A percentile compares a stretch with the other conserved stretches of the same genome.
Evolutionary conservation across 2,329 filamentous ascomycete genomes (phyloP).

Genomic region (Talaromyces pinophilus): DNA sequence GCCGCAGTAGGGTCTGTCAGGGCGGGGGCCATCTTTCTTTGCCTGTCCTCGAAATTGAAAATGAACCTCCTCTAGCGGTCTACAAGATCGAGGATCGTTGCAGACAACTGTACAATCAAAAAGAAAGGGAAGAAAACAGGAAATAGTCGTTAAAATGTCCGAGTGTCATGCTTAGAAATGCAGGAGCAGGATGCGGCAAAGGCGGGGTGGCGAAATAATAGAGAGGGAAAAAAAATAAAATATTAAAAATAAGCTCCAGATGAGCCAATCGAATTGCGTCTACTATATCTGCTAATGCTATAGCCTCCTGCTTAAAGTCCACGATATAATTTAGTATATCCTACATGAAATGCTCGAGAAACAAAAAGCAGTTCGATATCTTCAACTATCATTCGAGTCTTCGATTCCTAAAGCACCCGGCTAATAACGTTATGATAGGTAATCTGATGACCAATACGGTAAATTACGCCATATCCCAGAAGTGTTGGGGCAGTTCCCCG

Average conservation of each 20-base stretch:
- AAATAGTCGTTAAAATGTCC: background rate
- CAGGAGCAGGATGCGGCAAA: constrained; percentile 3
- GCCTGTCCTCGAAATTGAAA: background rate
- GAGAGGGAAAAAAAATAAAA: background rate
- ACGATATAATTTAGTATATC: background rate
- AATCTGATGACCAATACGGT: background rate
- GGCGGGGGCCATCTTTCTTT: constrained; percentile 72
- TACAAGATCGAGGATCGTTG: background rate
- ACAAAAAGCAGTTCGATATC: background rate
- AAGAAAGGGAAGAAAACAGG: background rate
- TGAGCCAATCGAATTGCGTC: constrained; percentile 2
- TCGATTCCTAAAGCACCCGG: background rate
- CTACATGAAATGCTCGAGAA: background rate
- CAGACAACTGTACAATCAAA: background rate
- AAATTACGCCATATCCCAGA: background rate
- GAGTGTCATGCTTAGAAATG: constrained; percentile 16
- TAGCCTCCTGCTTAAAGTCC: background rate
- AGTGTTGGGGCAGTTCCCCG: background rate
- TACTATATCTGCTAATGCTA: background rate
- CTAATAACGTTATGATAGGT: background rate
- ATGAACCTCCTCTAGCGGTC: background rate
- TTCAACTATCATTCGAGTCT: background rate
- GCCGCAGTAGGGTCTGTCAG: constrained; percentile 73
- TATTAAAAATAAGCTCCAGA: background rate
- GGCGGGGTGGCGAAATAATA: constrained; percentile 12